Conservation (phyloP, 331 rosid species). For the Quercus tomentella region DNA sequence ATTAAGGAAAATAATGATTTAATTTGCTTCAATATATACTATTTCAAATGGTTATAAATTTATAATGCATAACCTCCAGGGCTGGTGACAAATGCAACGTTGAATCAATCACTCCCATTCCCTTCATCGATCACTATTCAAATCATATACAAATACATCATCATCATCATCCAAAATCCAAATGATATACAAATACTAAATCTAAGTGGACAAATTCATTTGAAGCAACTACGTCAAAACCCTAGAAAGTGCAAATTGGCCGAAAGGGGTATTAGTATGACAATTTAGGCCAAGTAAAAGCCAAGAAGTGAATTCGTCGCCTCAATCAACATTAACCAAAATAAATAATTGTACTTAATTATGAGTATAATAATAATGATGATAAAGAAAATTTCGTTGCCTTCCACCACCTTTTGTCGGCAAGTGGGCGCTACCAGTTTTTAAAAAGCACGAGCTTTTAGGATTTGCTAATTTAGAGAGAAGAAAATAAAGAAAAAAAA, state of each 20-base stretch:
- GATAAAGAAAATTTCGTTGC: neutral
- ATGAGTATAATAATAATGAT: no score
- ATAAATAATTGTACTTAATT: no score
- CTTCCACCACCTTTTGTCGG: constrained; percentile 19
- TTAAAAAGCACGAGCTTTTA: constrained; percentile 3
- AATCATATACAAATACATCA: neutral
- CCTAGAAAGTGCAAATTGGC: neutral
- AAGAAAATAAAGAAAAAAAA: neutral
- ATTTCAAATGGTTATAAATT: no score
- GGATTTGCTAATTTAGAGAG: neutral
- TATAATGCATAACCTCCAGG: no score
- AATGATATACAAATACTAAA: neutral
- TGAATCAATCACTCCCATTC: no score
- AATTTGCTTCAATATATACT: no score
- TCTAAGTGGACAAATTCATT: neutral
- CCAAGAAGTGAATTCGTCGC: neutral
- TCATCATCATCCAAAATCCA: neutral
- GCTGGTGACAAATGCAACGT: no score
- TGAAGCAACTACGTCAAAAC: neutral
- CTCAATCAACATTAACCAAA: no score
- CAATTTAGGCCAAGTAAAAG: constrained; percentile 8
- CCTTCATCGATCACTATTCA: neutral
- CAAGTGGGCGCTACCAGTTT: neutral
- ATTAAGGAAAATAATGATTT: no score
- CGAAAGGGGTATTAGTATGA: no score